These are phyloP conservation scores for Boletus hoseneyae DNA, from an alignment of 1,284 basidiomycete species.

Conservation along the genomic window DNA sequence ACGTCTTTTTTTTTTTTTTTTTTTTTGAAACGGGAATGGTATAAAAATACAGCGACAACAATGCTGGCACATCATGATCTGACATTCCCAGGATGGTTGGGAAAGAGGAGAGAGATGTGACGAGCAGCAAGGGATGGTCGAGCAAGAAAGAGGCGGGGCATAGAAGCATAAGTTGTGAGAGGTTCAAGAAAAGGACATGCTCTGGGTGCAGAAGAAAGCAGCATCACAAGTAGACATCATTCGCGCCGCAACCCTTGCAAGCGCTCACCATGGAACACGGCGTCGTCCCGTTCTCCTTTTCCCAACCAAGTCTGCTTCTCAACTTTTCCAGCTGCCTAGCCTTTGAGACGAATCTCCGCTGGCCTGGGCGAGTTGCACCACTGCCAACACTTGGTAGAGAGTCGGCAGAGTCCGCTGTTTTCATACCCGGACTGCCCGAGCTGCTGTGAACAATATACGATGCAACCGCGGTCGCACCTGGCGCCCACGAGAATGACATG, in stretches of 20 bases:
- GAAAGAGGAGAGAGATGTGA: conserved; percentile 20
- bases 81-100: conserved; percentile 9
- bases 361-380: conserved; percentile 15
- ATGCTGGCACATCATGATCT: conserved; percentile 25
- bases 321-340: conserved; percentile 62
- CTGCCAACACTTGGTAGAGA: conserved; percentile 11
- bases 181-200: conserved; percentile 5
- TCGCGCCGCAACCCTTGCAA: conserved; percentile 44
- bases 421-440: conserved; percentile 22
- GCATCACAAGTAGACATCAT: conserved; percentile 43
- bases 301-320: conserved; percentile 46
- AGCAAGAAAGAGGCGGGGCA: conserved; percentile 15
- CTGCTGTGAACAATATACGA: conserved; percentile 28
- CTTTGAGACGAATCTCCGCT: conserved; percentile 51
- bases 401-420: conserved; percentile 16
- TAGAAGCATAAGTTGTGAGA: conserved; percentile 15
- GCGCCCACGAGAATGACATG: conserved; percentile 53
- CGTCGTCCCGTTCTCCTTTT: conserved; percentile 35
- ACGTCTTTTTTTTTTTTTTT: too few species aligned
- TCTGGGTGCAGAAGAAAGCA: conserved; percentile 1
- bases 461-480: conserved; percentile 36
- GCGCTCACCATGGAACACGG: conserved; percentile 32
- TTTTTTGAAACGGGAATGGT: conserved; percentile 10
- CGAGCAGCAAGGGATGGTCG: conserved; percentile 10
- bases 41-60: conserved; percentile 32